phyloP scores from a whole-genome alignment of 2,329 filamentous ascomycete genomes.

The Colletotrichum tropicale region DNA sequence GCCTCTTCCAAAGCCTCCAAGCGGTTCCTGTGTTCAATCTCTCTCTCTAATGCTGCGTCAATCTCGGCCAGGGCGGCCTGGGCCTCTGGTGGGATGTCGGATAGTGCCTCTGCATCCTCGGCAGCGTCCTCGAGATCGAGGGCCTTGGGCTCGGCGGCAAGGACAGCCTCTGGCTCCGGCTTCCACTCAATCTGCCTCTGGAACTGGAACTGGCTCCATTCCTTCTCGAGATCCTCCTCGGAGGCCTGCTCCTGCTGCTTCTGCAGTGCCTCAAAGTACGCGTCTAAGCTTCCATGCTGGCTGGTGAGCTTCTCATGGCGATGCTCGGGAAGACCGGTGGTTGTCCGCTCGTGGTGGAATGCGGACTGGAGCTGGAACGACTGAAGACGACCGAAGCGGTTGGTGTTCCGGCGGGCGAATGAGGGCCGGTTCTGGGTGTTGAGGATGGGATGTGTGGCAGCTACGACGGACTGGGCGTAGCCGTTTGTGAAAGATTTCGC shows the following conservation, averaged over 20 bases:
- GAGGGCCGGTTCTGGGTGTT: conserved; percentile 73
- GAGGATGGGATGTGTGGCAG: conserved; percentile 82
- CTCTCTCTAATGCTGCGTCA: conserved; percentile 81
- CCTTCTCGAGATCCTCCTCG: conserved; percentile 68
- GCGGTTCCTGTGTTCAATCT: conserved; percentile 64
- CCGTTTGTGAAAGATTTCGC: conserved; percentile 97
- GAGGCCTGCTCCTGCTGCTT: conserved; percentile 69
- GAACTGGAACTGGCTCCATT: conserved; percentile 93
- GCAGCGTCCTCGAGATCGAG: conserved; percentile 41
- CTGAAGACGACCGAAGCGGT: conserved; percentile 57
- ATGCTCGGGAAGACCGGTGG: conserved; percentile 60
- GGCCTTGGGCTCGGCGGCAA: conserved; percentile 65
- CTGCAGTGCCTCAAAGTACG: conserved; percentile 91
- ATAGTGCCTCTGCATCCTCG: conserved; percentile 36
- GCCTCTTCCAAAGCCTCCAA: conserved; percentile 49
- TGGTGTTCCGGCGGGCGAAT: conserved; percentile 63
- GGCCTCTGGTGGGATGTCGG: conserved; percentile 47
- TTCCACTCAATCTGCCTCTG: conserved; percentile 91
- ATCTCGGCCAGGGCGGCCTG: conserved; percentile 77
- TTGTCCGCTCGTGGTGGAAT: conserved; percentile 65
- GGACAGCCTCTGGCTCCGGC: conserved; percentile 58
- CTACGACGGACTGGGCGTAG: conserved; percentile 97
- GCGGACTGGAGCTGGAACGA: conserved; percentile 75
- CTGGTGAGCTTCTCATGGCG: conserved; percentile 52
- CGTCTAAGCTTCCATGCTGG: conserved; percentile 74